Base-by-base conservation (phyloP, 495 filamentous ascomycete species). In the Ascodesmis nigricans region DNA sequence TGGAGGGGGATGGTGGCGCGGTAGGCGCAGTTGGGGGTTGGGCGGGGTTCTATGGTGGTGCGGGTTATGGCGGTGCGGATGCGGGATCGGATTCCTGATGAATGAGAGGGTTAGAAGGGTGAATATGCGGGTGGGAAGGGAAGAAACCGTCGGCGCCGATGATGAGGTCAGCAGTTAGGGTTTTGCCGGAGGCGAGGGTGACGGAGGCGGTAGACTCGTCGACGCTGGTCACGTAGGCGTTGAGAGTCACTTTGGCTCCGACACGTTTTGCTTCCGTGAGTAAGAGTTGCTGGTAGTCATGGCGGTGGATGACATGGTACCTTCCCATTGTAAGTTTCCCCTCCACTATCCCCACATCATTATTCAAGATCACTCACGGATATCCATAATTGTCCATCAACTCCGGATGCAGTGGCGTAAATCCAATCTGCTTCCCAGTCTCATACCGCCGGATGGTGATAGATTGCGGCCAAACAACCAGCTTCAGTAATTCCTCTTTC, bases 101-200 rank as follows among this genome's bases (percentile, higher is more conserved):
- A n/a, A 13, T 9, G 10, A 4, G n/a, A 6, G n/a, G 3, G 24
- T 27, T 27, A 27, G 24, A 9, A 27, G 10, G 1, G 24, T 4
- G 24, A 3, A 11, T 35, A 21, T 21, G 22, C n/a, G 3, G 17
- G 25, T 20, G 15, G 33, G 22, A 31, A 35, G 7, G 30, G 38
- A 29, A 27, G 14, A 41, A 35, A n/a, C 38, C 38, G 17, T 36
- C 38, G 3, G 31, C 38, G 4, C 38, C 38, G 17, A 41, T 26
- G 9, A 41, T 36, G 13, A 41, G 14, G 14, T 41, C 38, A 8
- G 21, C 38, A 16, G 23, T 20, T 10, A 20, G n/a, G 1, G n/a
- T 10, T 10, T 16, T 10, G 13, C 13, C 18, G 18, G 10, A 10
- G 18, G 13, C 13, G n/a, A 32, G 13, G 17, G 29, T 20, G 3